Evolutionary conservation across 108 stramenopile genomes (phyloP).

Genomic region (Cyclotella atomus): DNA sequence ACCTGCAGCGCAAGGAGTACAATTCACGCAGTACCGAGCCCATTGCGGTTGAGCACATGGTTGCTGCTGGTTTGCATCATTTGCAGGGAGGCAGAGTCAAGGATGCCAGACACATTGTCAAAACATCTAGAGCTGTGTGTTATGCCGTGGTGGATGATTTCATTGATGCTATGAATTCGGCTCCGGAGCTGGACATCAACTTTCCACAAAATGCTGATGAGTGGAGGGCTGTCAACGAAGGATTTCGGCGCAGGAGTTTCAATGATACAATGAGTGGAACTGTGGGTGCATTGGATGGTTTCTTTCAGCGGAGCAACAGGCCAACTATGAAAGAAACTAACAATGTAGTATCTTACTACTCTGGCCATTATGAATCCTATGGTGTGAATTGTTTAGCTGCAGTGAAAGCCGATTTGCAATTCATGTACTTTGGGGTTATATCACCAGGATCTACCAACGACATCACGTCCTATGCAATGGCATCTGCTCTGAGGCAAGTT

Average conservation of each 20-base stretch:
- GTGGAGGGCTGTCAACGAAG: background rate
- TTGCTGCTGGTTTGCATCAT: constrained; percentile 18
- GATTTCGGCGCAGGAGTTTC: background rate
- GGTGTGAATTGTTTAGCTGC: constrained; percentile 44
- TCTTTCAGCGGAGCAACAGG: constrained; percentile 4
- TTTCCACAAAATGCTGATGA: background rate
- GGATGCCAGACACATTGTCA: constrained; percentile 13
- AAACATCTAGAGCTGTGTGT: background rate
- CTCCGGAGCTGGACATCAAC: constrained; percentile 14
- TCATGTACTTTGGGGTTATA: constrained; percentile 26
- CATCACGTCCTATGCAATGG: background rate
- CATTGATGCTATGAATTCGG: constrained; percentile 15
- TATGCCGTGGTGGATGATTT: constrained; percentile 14
- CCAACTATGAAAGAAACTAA: constrained; percentile 13
- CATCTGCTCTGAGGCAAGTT: constrained; percentile 5
- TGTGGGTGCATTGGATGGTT: constrained; percentile 22
- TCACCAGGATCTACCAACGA: constrained; percentile 7
- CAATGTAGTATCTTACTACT: constrained; percentile 23
- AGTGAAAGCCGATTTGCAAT: constrained; percentile 18
- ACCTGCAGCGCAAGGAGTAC: background rate
- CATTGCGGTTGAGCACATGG: constrained; percentile 13
- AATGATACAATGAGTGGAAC: background rate
- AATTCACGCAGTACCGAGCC: background rate
- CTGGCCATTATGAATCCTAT: constrained; percentile 42
- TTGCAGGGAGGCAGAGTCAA: constrained; percentile 26